Conservation (phyloP, 2,329 filamentous ascomycete species). For the Colletotrichum tropicicola region DNA sequence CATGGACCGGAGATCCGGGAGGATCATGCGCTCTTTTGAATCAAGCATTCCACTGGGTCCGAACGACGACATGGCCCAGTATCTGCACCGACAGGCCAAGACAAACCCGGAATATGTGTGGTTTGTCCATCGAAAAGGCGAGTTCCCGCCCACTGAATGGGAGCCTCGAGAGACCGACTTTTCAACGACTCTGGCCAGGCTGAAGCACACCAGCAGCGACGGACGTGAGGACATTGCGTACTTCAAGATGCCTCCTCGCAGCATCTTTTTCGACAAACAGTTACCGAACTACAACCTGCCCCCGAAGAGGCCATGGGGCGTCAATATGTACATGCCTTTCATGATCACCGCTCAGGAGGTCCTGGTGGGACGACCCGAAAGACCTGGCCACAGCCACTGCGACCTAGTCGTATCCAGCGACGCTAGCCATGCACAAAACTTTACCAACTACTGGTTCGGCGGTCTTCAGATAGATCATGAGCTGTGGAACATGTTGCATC, state of each 20-base stretch:
- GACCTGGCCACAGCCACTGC: neutral
- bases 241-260: neutral
- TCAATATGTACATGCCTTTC: constrained; percentile 37
- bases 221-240: constrained; percentile 18
- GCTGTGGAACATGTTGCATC: constrained; percentile 10
- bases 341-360: constrained; percentile 38
- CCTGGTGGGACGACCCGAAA: constrained; percentile 31
- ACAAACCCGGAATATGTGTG: constrained; percentile 16
- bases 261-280: neutral
- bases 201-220: neutral
- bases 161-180: constrained; percentile 34
- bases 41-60: neutral
- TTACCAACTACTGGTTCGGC: constrained; percentile 13
- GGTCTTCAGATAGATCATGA: constrained; percentile 17
- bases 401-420: constrained; percentile 2
- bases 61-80: neutral
- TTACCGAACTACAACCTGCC: neutral
- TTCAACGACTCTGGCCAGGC: constrained; percentile 8
- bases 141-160: constrained; percentile 26
- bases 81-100: neutral
- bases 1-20: neutral
- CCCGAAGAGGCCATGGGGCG: constrained; percentile 30
- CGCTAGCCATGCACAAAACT: neutral
- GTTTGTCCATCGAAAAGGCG: constrained; percentile 33
- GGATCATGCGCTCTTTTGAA: neutral